Base-by-base conservation (phyloP, 805 yeast genomes). In the Wickerhamiella slavikovae region DNA sequence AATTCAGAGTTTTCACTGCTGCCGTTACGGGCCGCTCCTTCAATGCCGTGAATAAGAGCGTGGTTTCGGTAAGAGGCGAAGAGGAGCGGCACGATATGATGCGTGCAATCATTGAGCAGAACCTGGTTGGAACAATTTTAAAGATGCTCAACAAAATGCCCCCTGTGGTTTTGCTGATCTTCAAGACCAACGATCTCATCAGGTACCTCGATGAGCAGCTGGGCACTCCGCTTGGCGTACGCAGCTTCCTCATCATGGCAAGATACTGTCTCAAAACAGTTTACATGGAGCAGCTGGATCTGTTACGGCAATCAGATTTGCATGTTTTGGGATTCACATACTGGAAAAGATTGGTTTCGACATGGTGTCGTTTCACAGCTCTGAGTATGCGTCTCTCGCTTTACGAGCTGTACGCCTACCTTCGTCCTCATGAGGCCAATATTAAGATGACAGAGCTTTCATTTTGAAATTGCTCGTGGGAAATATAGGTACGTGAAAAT, bases 1-100 rank as follows among this genome's bases (percentile, higher is more conserved):
- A 79, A 43, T 80, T 83, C 53, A 74, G 76, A 15, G 57, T 89
- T 9, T 75, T 89, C 47, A 77, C 91, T 1, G 82, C 93, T 1
- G 95, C 96, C 2, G 71, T 89, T 25, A 89, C 98, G 0, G 99
- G 98, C 1, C 60, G 99, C 34, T 91, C 83, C 41, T 77, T 76
- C 15, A 69, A 74, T 14, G 68, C 70, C 32, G 85, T 91, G 0
- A 46, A 76, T 30, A 62, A 63, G 37, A 70, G 73, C 30, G 74
- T 77, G 37, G 41, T 41, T 10, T 51, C 62, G 18, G 45, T 52
- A 1, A 60, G 94, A 30, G 53, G 66, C 14, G 57, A 62, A 1
- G 60, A 57, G 1, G 99, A 89, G 48, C 64, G 76, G 22, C 55
- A 51, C 4, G 60, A 56, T 17, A 83, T 89, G 77, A 70, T 74